These are phyloP conservation scores for Dothidotthia symphoricarpi DNA, from an alignment of 2,329 filamentous ascomycete genomes.

Conservation along the genomic window DNA sequence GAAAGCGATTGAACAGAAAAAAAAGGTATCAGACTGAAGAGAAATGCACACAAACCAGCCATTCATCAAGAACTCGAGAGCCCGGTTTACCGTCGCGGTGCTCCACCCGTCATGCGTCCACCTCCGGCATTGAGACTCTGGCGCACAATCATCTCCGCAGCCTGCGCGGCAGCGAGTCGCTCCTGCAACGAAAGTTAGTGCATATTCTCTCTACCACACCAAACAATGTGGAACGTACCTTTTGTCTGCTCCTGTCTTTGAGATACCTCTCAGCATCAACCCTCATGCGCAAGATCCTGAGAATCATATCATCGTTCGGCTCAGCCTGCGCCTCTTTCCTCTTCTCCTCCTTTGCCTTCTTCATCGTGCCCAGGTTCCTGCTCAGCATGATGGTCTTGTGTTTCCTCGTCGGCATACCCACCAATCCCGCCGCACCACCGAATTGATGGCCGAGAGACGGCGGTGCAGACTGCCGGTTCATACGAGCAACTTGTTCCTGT, in stretches of 20 bases:
- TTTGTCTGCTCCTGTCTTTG: conserved; percentile 86
- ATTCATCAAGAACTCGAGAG: background rate
- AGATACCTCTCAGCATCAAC: conserved; percentile 86
- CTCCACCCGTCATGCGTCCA: conserved; percentile 51
- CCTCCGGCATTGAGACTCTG: conserved; percentile 73
- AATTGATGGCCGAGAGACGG: conserved; percentile 55
- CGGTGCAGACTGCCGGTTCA: conserved; percentile 70
- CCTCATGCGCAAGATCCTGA: conserved; percentile 91
- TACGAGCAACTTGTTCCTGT: conserved; percentile 56
- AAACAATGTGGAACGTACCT: conserved; percentile 46
- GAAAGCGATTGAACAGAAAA: conserved; percentile 2
- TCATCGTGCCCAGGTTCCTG: conserved; percentile 94
- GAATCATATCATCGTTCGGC: conserved; percentile 96
- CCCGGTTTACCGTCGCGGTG: conserved; percentile 8
- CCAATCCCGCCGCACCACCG: conserved; percentile 53
- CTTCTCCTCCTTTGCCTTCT: conserved; percentile 92
- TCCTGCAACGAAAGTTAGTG: conserved; percentile 49
- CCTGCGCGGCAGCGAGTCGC: conserved; percentile 81
- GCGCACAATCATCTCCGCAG: conserved; percentile 89
- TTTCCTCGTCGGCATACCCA: conserved; percentile 58
- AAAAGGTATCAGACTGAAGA: conserved; percentile 16
- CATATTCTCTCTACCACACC: background rate
- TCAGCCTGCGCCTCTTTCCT: conserved; percentile 93
- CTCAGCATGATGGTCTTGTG: conserved; percentile 77
- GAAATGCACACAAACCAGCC: too few species aligned